Percentiles rank a stretch among this genome's conserved stretches.
Conservation (phyloP, 176 grass and related monocot species). For the Paspalum vaginatum region DNA sequence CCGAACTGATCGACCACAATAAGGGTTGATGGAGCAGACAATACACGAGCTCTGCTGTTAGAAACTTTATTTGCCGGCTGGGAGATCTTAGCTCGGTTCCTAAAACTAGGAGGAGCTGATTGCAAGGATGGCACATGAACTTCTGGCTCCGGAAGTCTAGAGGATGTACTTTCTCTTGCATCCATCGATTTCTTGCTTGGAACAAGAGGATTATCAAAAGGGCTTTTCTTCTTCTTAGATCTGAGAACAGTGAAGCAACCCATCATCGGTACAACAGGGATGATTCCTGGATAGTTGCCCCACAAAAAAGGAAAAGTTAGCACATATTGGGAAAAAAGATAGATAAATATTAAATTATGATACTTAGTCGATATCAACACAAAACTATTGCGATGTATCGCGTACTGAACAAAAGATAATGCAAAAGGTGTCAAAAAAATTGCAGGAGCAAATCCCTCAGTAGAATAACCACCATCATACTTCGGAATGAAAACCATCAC, state of each 20-base stretch:
- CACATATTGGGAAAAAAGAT: constrained; percentile 16
- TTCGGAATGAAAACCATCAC: neutral
- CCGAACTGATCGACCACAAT: constrained; percentile 69
- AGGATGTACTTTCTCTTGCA: constrained; percentile 55
- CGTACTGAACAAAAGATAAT: neutral
- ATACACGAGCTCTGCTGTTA: constrained; percentile 63
- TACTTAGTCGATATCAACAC: constrained; percentile 13
- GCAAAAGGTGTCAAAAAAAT: constrained; percentile 17
- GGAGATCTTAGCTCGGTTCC: constrained; percentile 59
- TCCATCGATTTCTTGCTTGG: constrained; percentile 44
- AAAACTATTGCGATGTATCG: constrained; percentile 23
- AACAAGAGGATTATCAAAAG: constrained; percentile 34
- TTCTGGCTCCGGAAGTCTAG: constrained; percentile 85
- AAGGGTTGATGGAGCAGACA: constrained; percentile 84
- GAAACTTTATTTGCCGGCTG: constrained; percentile 50
- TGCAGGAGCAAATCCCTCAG: constrained; percentile 20
- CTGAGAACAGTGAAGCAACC: constrained; percentile 89
- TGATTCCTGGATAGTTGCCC: constrained; percentile 30
- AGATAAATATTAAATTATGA: constrained; percentile 4
- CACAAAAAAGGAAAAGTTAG: constrained; percentile 24
- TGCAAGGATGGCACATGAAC: constrained; percentile 72
- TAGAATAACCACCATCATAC: neutral
- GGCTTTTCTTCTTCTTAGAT: constrained; percentile 76
- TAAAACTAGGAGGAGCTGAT: constrained; percentile 96
- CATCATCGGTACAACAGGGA: constrained; percentile 51